phyloP scores from a whole-genome alignment of 2,329 filamentous ascomycete genomes.

The Exserohilum turcica region DNA sequence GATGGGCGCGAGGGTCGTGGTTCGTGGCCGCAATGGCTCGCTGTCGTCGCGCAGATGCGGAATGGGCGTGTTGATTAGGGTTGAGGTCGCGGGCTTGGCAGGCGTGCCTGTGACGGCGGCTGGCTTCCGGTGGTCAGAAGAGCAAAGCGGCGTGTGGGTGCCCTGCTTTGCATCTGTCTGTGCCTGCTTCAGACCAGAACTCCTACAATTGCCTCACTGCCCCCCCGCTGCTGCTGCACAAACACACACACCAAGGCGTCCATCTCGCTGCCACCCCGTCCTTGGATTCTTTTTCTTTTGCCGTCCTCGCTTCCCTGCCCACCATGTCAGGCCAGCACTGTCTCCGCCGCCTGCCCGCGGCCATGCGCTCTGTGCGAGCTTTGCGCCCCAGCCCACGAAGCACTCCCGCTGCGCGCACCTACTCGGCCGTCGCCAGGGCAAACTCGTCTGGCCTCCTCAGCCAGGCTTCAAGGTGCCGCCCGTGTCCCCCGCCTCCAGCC shows the following conservation, averaged over 20 bases:
- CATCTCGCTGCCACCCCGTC: conserved; percentile 11
- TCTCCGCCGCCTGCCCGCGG: conserved; percentile 43
- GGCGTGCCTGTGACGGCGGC: conserved; percentile 28
- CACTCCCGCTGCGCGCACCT: conserved; percentile 39
- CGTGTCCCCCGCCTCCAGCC: neutral
- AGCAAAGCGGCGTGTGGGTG: neutral
- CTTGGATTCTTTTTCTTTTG: conserved; percentile 17
- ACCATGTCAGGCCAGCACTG: conserved; percentile 48
- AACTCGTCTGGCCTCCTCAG: conserved; percentile 40
- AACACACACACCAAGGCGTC: conserved; percentile 12
- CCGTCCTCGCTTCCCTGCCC: conserved; percentile 12
- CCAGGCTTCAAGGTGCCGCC: conserved; percentile 35
- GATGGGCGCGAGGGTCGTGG: conserved; percentile 8
- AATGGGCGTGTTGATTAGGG: conserved; percentile 23
- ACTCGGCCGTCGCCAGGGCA: conserved; percentile 42
- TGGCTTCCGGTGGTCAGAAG: conserved; percentile 34
- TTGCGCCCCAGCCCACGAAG: conserved; percentile 39
- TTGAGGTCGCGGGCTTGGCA: conserved; percentile 36
- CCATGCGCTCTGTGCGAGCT: conserved; percentile 37
- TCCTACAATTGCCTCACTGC: conserved; percentile 39
- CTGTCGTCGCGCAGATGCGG: conserved; percentile 18
- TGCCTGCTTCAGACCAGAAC: conserved; percentile 15
- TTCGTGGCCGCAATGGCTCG: conserved; percentile 40
- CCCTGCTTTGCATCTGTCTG: too few relatives aligned
- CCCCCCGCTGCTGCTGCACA: conserved; percentile 3